Evolutionary conservation across 306 rosid genomes (phyloP), one percentile per base, ranked within the genome.

Genomic region (Coriaria nepalensis): DNA sequence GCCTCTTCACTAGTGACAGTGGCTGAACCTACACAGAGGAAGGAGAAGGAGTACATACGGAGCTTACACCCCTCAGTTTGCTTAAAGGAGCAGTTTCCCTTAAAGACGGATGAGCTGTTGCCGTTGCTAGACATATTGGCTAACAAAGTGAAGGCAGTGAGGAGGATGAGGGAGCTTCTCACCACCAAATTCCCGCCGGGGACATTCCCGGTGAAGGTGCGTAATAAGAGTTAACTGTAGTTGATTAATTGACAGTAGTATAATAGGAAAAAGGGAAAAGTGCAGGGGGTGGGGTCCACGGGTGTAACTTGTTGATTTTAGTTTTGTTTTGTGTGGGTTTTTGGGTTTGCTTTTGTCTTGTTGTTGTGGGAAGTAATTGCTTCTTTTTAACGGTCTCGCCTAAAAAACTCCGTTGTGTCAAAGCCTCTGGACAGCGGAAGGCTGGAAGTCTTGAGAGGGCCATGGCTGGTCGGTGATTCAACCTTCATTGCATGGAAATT

Each of bases 161-260:
- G 94, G 65, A 68, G 98, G 62, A 75, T 90, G 81, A 73, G 98
- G 42, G 98, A 90, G 69, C 50, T 90, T 51, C 95, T 90, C 35
- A 90, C 98, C 47, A 79, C 98, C 11, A 90, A 81, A 68, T 85
- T 90, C 64, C 98, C 98, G 69, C 73, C 94, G 73, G 95, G 93
- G 0, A 77, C 74, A 6, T 90, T 90, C 29, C 98, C 98, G 66
- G 98, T 90, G 3, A 90, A 90, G 98, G 98, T 85, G 66, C 20
- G 65, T 20, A 20, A 20, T 20, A 20, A 20, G 29, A 20, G 29
- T 3, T 20, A 20, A 20, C 29, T 20, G 29, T 20, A 20, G 29
- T 20, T 20, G 29, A 3, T 20, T 20, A 20, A 20, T 20, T 20
- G 74, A 64, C 60, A n/a, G n/a, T n/a, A n/a, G n/a, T n/a, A n/a